phyloP scores from a whole-genome alignment of 306 rosid species.

The Cucurbita argyrosperma region DNA sequence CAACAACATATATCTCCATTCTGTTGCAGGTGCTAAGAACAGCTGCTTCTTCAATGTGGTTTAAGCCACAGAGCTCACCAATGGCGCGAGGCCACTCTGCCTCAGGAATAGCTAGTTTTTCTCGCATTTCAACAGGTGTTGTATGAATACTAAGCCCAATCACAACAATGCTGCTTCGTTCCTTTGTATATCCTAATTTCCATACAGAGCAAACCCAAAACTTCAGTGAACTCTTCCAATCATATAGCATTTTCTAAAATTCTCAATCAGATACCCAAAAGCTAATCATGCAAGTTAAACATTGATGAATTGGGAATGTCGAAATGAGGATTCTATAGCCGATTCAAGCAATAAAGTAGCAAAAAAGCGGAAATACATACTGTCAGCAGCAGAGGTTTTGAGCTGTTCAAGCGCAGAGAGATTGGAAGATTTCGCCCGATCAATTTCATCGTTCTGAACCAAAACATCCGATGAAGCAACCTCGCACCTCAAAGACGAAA shows the following conservation, averaged over 20 bases:
- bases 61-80: conserved; percentile 73
- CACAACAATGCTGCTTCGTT: conserved; percentile 84
- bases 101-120: conserved; percentile 92
- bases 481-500: conserved; percentile 35
- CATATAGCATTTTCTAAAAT: neutral
- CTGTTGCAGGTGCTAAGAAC: conserved; percentile 97
- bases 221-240: neutral
- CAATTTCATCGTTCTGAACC: conserved; percentile 14
- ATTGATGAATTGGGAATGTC: neutral
- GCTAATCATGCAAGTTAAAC: neutral
- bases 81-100: conserved; percentile 99
- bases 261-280: neutral
- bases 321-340: neutral
- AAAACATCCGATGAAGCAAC: conserved; percentile 29
- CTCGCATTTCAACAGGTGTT: conserved; percentile 95
- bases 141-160: conserved; percentile 97
- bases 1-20: conserved; percentile 97
- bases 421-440: conserved; percentile 10
- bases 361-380: conserved; percentile 19
- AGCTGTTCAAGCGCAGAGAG: conserved; percentile 84
- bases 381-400: conserved; percentile 75
- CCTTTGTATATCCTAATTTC: conserved; percentile 79
- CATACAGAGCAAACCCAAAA: neutral
- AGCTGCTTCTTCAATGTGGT: conserved; percentile 98
- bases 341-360: neutral